Percentiles rank a stretch among this genome's conserved stretches.
phyloP scores from a whole-genome alignment of 2,329 filamentous ascomycete species.

The Venturia nashicola region DNA sequence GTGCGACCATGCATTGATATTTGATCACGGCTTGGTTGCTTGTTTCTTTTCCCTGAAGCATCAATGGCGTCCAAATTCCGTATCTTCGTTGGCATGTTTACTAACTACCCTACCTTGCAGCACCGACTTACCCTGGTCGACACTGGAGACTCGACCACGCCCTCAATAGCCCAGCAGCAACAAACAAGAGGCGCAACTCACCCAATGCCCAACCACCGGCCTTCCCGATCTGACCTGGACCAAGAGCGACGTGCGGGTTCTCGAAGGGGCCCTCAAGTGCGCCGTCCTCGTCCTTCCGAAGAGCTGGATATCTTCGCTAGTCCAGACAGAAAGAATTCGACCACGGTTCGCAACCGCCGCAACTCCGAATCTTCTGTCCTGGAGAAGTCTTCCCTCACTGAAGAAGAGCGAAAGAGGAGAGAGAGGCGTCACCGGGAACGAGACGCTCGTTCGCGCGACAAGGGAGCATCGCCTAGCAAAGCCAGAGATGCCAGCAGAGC shows the following conservation, averaged over 20 bases:
- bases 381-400: conserved; percentile 49
- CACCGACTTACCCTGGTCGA: conserved; percentile 57
- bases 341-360: conserved; percentile 46
- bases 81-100: conserved; percentile 26
- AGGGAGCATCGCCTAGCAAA: conserved; percentile 23
- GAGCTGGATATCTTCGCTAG: conserved; percentile 33
- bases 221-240: conserved; percentile 55
- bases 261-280: conserved; percentile 18
- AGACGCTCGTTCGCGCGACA: conserved; percentile 33
- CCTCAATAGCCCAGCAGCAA: conserved; percentile 26
- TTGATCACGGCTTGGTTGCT: neutral
- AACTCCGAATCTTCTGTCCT: conserved; percentile 71
- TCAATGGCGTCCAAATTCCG: conserved; percentile 27
- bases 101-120: conserved; percentile 38
- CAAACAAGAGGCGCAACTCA: conserved; percentile 27
- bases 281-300: conserved; percentile 16
- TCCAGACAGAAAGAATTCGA: conserved; percentile 24
- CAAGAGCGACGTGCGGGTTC: conserved; percentile 37
- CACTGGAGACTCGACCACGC: conserved; percentile 19
- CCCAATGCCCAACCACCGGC: conserved; percentile 43
- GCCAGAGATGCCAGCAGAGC: conserved; percentile 36
- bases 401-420: conserved; percentile 43
- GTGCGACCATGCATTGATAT: neutral
- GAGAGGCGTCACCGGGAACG: conserved; percentile 17
- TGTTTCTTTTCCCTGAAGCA: neutral